phyloP scores from a whole-genome alignment of 805 yeast species.

The Barnettozyma wickerhamii region DNA sequence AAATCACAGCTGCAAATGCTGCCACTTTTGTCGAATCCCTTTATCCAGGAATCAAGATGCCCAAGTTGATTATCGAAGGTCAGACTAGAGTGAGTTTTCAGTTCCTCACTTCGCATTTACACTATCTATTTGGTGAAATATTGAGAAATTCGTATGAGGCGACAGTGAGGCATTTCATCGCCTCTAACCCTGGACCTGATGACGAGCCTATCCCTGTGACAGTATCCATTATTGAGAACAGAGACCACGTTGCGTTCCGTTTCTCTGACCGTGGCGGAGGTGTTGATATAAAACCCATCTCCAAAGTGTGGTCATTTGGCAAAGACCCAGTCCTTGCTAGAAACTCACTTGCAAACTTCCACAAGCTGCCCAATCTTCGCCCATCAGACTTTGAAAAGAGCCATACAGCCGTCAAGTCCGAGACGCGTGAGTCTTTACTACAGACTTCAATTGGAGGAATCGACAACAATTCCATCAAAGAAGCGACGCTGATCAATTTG shows the following conservation, averaged over 20 bases:
- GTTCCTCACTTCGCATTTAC: slow-evolving; percentile 81
- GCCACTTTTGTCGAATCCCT: slow-evolving; percentile 47
- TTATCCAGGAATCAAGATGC: slow-evolving; percentile 56
- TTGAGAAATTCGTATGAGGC: slow-evolving; percentile 83
- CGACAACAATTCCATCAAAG: slow-evolving; percentile 26
- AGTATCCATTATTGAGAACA: slow-evolving; percentile 67
- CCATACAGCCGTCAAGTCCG: slow-evolving; percentile 14
- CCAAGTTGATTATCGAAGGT: slow-evolving; percentile 75
- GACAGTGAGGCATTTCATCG: slow-evolving; percentile 49
- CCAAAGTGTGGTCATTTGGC: slow-evolving; percentile 83
- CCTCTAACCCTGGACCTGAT: slow-evolving; percentile 27
- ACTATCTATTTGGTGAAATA: slow-evolving; percentile 83
- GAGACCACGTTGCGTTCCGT: slow-evolving; percentile 66
- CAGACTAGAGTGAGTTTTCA: slow-evolving; percentile 64
- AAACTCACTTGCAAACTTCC: slow-evolving; percentile 59
- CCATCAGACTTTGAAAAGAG: slow-evolving; percentile 24
- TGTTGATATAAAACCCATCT: slow-evolving; percentile 51
- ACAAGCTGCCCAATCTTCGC: slow-evolving; percentile 57
- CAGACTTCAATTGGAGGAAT: slow-evolving; percentile 40
- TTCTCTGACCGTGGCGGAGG: slow-evolving; percentile 94
- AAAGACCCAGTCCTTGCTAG: slow-evolving; percentile 59
- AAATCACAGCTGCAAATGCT: slow-evolving; percentile 47
- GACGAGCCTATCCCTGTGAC: slow-evolving; percentile 63
- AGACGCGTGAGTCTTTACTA: slow-evolving; percentile 27
- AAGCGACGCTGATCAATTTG: slow-evolving; percentile 53